Evolutionary conservation across 768 basidiomycete genomes (phyloP).

Genomic region (Amanita fuliginea): DNA sequence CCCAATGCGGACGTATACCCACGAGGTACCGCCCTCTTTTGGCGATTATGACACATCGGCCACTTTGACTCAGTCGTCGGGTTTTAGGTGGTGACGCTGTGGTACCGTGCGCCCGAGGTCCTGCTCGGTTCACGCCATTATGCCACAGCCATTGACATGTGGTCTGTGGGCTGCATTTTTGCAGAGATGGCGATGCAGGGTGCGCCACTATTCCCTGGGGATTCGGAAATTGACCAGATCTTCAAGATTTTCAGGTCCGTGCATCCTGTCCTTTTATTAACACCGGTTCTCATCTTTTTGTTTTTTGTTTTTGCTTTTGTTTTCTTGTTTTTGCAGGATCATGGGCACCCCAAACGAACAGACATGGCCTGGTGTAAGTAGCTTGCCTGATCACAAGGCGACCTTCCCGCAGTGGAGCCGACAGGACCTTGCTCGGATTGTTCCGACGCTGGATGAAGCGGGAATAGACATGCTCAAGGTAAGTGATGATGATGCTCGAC

Average conservation of each 20-base stretch:
- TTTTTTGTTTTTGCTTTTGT: too few species aligned
- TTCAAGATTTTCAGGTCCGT: slow-evolving; percentile 97
- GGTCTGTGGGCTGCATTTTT: slow-evolving; percentile 99
- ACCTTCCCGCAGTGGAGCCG: slow-evolving; percentile 93
- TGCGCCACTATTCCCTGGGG: slow-evolving; percentile 88
- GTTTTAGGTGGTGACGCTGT: slow-evolving; percentile 88
- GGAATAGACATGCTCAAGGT: slow-evolving; percentile 80
- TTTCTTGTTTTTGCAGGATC: slow-evolving; percentile 59
- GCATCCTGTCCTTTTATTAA: slow-evolving; percentile 17
- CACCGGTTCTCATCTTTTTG: too few species aligned
- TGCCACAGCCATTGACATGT: slow-evolving; percentile 98
- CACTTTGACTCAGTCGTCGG: not conserved
- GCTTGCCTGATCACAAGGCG: slow-evolving; percentile 89
- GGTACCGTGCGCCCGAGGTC: slow-evolving; percentile 99
- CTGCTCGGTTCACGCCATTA: slow-evolving; percentile 93
- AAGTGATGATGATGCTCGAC: slow-evolving; percentile 9
- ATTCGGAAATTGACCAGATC: slow-evolving; percentile 99
- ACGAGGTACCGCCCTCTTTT: slow-evolving; percentile 57
- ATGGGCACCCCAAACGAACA: slow-evolving; percentile 92
- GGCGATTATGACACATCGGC: not conserved
- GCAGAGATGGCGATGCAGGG: slow-evolving; percentile 97
- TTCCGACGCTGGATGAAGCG: slow-evolving; percentile 60
- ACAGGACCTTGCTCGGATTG: slow-evolving; percentile 56
- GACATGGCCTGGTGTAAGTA: slow-evolving; percentile 82
- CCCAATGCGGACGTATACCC: slow-evolving; percentile 97